Conservation (phyloP, 192 early-diverging fungal genomes). For the Backusella luteola region DNA sequence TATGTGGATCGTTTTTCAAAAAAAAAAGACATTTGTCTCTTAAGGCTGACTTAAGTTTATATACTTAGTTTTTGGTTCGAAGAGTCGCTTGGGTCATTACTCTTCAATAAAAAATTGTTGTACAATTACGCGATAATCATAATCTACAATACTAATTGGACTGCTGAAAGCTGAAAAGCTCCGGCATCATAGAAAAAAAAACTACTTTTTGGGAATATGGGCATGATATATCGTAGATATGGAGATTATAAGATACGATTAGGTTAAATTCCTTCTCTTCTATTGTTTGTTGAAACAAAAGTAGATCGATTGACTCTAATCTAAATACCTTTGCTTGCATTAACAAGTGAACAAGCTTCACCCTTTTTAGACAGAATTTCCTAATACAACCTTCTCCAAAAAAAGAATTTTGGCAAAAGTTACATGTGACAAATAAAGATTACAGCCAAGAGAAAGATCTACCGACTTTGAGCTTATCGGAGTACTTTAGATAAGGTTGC, state of each 20-base stretch:
- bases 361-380: neutral
- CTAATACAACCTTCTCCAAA: neutral
- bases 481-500: neutral
- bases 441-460: neutral
- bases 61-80: no score
- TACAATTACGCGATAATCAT: neutral
- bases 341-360: neutral
- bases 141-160: neutral
- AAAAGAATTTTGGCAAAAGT: neutral
- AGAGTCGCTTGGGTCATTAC: neutral
- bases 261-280: no score
- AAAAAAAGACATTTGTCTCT: no score
- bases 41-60: no score
- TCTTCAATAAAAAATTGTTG: neutral
- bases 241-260: no score
- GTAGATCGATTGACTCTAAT: no score
- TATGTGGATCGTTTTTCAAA: no score
- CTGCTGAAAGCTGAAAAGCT: neutral
- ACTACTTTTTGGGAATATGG: no score
- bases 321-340: neutral
- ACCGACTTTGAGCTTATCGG: constrained; percentile 4
- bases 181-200: no score
- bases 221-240: no score
- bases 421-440: neutral
- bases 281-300: no score